Conservation (phyloP, 2,329 filamentous ascomycete genomes). For the Myriosclerotinia curreyana region DNA sequence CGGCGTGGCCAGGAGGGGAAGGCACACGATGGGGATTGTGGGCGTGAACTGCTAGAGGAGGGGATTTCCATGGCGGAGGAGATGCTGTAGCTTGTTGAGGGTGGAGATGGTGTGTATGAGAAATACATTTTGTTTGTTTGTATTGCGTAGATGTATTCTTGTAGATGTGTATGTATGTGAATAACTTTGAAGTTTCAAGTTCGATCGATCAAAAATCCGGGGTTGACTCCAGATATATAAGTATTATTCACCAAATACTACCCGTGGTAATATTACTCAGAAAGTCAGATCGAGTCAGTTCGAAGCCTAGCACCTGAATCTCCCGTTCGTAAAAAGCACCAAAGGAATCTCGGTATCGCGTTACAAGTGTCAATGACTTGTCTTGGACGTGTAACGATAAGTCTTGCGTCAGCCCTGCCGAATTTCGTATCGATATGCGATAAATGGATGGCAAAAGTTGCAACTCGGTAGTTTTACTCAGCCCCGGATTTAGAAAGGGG, state of each 20-base stretch:
- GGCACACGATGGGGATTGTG: constrained; percentile 45
- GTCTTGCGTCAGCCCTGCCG: constrained; percentile 21
- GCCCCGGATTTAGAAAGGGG: background rate
- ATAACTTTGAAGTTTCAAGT: background rate
- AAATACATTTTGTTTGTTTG: constrained; percentile 32
- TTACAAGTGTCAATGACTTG: constrained; percentile 5
- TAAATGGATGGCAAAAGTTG: constrained; percentile 6
- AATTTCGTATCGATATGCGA: constrained; percentile 12
- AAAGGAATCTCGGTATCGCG: constrained; percentile 11
- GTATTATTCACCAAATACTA: background rate
- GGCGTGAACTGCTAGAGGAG: constrained; percentile 27
- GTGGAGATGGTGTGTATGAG: constrained; percentile 34
- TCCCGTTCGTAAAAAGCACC: constrained; percentile 15
- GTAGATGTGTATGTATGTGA: background rate
- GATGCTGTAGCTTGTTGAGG: constrained; percentile 31
- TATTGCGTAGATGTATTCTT: background rate
- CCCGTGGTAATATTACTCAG: constrained; percentile 1
- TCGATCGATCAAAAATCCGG: background rate
- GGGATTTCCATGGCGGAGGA: constrained; percentile 36
- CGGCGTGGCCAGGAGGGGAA: constrained; percentile 59
- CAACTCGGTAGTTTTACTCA: constrained; percentile 15
- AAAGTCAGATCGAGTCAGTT: constrained; percentile 13
- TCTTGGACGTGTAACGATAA: constrained; percentile 17
- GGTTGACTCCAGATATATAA: constrained; percentile 12
- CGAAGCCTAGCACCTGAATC: constrained; percentile 8